Evolutionary conservation across 1,284 basidiomycete genomes (phyloP), one percentile per base, ranked within the genome.

Genomic region (Coniophora puteana): DNA sequence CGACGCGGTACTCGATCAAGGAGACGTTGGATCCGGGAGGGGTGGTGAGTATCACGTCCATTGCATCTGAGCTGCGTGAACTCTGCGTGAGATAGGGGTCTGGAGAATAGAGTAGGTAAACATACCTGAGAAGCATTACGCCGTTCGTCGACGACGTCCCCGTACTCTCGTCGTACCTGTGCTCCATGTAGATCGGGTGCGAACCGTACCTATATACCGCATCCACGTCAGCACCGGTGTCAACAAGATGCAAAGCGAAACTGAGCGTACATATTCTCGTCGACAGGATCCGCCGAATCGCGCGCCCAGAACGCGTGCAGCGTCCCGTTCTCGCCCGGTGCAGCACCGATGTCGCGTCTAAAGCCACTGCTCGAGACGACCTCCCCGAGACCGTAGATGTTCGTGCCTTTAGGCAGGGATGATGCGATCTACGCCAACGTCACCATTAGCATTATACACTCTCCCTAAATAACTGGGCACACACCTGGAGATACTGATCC

Each of bases 341-440:
- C 58, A 1, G 68, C 66, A 12, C 71, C 73, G 18, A 82, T 64
- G 48, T 83, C 72, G 11, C 85, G 68, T 26, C 85, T 63, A 58
- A 84, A 83, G 4, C 81, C 81, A 48, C 78, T 79, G 51, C 73
- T 76, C 1, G 82, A 72, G 21, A 87, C 69, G 16, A 79, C 75
- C 57, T 92, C 87, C 4, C 87, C 88, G 7, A 91, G 65, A 1
- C 89, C 89, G 48, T 89, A 89, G 32, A 91, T 71, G 51, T 90
- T 87, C 16, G 85, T 72, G 26, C 74, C 72, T 14, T 70, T 61
- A 0, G 83, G 83, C 2, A 86, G 65, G 1, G 76, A 69, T 16
- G 81, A 84, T 4, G 80, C 66, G 4, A 90, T 53, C 74, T 90
- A 67, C n/a, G n/a, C n/a, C n/a, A n/a, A n/a, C 24, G 17, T 1